These are phyloP conservation scores for Solanum tarijense DNA, from an alignment of 257 asterid species.

Conservation along the genomic window DNA sequence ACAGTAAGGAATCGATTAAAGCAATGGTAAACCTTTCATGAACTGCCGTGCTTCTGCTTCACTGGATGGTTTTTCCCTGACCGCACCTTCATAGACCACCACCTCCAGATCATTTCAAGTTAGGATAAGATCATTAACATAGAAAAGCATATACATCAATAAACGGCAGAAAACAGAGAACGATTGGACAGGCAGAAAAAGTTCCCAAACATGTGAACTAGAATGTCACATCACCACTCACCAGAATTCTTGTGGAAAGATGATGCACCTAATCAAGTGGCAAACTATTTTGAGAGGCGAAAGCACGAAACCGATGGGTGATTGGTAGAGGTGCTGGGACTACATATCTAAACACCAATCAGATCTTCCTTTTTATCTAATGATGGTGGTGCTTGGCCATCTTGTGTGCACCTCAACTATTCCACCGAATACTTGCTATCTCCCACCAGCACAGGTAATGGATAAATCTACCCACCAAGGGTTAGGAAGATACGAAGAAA, in stretches of 20 bases:
- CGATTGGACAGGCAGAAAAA: too few species aligned
- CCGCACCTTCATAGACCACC: conserved; percentile 86
- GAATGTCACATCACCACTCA: too few species aligned
- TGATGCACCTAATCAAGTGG: not conserved
- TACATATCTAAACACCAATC: not conserved
- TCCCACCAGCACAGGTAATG: not conserved
- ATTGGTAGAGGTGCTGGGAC: not conserved
- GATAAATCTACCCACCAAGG: not conserved
- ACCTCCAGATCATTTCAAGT: conserved; percentile 59
- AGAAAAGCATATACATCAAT: not conserved
- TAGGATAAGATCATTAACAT: conserved; percentile 23
- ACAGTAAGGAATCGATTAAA: not conserved
- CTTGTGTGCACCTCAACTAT: not conserved
- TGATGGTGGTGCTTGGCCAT: too few species aligned
- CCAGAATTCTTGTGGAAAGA: not conserved
- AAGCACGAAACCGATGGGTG: not conserved
- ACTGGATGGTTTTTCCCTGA: conserved; percentile 90
- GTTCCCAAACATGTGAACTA: too few species aligned
- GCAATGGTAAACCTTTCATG: conserved; percentile 45
- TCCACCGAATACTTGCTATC: not conserved
- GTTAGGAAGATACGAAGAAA: not conserved
- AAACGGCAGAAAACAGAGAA: not conserved
- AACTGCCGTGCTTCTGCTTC: conserved; percentile 84
- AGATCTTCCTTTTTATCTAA: not conserved
- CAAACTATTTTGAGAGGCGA: too few species aligned